Percentiles rank a stretch among this genome's conserved stretches.
Conservation (phyloP, 176 grass and related monocot species). For the Canna indica region DNA sequence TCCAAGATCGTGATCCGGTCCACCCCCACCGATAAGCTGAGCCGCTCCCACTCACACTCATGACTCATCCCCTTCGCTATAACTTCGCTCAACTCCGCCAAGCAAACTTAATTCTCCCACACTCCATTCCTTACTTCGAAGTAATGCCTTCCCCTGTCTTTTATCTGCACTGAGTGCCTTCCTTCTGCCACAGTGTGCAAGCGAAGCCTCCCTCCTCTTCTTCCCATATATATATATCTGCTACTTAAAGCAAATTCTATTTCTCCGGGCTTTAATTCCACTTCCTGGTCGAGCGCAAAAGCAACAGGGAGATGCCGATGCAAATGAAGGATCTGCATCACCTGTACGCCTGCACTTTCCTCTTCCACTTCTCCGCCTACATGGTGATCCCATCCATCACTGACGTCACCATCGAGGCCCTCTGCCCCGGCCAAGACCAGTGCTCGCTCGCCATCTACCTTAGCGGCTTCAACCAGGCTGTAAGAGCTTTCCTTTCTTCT, state of each 20-base stretch:
- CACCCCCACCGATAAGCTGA: no score
- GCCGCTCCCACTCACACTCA: no score
- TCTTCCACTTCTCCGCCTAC: constrained; percentile 63
- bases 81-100: no score
- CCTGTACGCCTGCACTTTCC: constrained; percentile 55
- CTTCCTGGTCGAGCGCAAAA: no score
- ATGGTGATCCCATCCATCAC: constrained; percentile 69
- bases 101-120: not conserved
- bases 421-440: constrained; percentile 15
- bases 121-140: constrained; percentile 33
- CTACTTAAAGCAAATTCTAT: no score
- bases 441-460: constrained; percentile 23
- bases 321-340: constrained; percentile 39
- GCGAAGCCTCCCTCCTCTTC: not conserved
- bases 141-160: constrained; percentile 8
- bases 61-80: no score
- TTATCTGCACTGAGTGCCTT: not conserved
- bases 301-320: constrained; percentile 23
- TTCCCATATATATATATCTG: no score
- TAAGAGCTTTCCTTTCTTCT: not conserved
- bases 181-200: not conserved
- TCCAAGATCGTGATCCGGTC: no score
- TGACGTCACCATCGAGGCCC: constrained; percentile 67
- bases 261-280: no score
- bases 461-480: not conserved